Conservation (phyloP, 1,284 basidiomycete species). For the Boletellus deceptivus region DNA sequence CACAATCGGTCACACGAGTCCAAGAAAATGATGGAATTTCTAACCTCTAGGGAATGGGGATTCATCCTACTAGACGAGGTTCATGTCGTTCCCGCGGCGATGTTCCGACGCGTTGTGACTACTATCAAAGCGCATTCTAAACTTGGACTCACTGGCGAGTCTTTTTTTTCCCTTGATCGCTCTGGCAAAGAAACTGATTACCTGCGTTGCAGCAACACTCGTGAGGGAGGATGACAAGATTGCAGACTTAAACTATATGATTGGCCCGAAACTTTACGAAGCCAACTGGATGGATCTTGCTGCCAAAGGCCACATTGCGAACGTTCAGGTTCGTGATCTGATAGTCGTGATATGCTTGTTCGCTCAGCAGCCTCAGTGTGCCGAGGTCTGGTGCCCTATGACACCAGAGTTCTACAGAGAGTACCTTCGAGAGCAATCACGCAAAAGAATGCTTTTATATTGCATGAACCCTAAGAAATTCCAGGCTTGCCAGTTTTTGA, state of each 20-base stretch:
- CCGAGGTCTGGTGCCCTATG: constrained; percentile 99
- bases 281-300: constrained; percentile 99
- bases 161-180: neutral
- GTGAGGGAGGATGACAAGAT: constrained; percentile 99
- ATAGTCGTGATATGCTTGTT: constrained; percentile 1
- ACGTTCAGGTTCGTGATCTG: constrained; percentile 77
- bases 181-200: constrained; percentile 7
- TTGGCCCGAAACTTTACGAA: constrained; percentile 98
- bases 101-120: constrained; percentile 94
- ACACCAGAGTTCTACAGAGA: constrained; percentile 99
- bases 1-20: constrained; percentile 95
- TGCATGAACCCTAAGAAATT: constrained; percentile 99
- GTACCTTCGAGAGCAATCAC: constrained; percentile 89
- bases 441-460: constrained; percentile 95
- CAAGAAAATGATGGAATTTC: constrained; percentile 98
- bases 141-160: constrained; percentile 84
- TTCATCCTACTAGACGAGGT: constrained; percentile 96
- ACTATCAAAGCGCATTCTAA: constrained; percentile 98
- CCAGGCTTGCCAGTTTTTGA: constrained; percentile 98
- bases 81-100: constrained; percentile 95
- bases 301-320: constrained; percentile 98
- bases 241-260: constrained; percentile 97
- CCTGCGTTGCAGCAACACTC: constrained; percentile 73
- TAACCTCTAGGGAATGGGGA: constrained; percentile 92
- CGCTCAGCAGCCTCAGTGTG: constrained; percentile 59